Evolutionary conservation across 305 asterid species (phyloP), one percentile per base, ranked within the genome.

Genomic region (Fraxinus platypoda): DNA sequence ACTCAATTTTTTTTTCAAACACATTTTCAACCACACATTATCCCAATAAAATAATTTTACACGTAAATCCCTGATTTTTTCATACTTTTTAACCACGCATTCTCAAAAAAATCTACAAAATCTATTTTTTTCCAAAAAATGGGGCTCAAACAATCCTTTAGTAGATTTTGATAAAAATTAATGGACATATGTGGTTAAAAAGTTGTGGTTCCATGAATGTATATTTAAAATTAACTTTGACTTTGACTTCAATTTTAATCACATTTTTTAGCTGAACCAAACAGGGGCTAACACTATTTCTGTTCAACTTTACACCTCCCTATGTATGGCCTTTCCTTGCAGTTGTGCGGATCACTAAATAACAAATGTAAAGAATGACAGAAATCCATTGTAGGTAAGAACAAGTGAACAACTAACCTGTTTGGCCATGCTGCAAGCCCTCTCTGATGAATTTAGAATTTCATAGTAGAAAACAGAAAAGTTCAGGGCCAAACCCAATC

Each of bases 371-470:
- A 78, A 37, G 26, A 43, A 21, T 49, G 15, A 31, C 13, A 57
- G 62, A 79, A 52, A 34, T 71, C 62, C 21, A 78, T 23, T 1
- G 30, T 0, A 21, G 13, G 74, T 9, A 33, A 72, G 41, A 71
- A 59, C 43, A 19, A 74, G 75, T 72, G 77, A 52, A 15, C 64
- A 80, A 84, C 86, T 8, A 75, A 91, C 95, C 95, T 91, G 91
- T 83, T 90, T 91, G 26, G 95, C 95, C 93, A 91, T 88, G 85
- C 77, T 78, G 86, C 95, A 91, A 73, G 95, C 95, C 81, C 89
- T 90, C 84, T 91, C 95, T 49, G 93, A 82, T 31, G 92, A 79
- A 85, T 89, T 91, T 37, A 91, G 88, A 87, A 91, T 91, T 84
- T 91, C 95, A 70, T 86, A 91, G 90, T 91, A 90, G 82, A 90